phyloP scores from a whole-genome alignment of 139 green algal genomes.

The Trebouxia sp. region DNA sequence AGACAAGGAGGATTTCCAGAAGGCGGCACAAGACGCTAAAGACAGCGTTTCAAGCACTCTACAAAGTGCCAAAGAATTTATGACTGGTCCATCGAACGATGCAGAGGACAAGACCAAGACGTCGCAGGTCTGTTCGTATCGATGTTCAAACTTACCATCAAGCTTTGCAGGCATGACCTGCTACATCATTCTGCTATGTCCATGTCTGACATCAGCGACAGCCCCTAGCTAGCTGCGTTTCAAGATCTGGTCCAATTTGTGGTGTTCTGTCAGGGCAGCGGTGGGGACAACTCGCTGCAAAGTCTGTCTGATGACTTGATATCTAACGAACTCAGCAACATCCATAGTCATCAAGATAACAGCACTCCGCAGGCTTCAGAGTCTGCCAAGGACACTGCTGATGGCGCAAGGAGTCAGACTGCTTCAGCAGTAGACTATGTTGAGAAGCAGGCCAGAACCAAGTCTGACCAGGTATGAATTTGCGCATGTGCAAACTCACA shows the following conservation, averaged over 20 bases:
- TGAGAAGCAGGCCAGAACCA: neutral
- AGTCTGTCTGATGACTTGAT: conserved; percentile 28
- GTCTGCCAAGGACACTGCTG: neutral
- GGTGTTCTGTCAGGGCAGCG: neutral
- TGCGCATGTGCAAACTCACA: neutral
- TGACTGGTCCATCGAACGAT: neutral
- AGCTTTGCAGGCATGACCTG: neutral
- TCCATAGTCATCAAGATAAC: conserved; percentile 15
- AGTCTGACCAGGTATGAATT: conserved; percentile 23
- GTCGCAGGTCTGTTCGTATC: neutral
- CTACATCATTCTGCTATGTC: neutral
- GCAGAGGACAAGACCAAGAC: neutral
- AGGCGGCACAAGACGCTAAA: conserved; percentile 24
- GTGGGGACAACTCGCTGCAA: conserved; percentile 20
- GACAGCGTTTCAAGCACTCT: conserved; percentile 16
- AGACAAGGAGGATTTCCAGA: conserved; percentile 25
- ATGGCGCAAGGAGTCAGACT: conserved; percentile 6
- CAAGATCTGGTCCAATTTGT: neutral
- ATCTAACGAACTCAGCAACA: conserved; percentile 7
- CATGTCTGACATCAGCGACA: neutral
- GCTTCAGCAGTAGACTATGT: conserved; percentile 16
- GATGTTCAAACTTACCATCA: neutral
- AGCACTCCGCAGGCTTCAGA: neutral
- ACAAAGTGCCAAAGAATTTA: neutral
- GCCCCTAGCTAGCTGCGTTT: neutral